Evolutionary conservation across 257 asterid species (phyloP).

Genomic region (Petunia axillaris): DNA sequence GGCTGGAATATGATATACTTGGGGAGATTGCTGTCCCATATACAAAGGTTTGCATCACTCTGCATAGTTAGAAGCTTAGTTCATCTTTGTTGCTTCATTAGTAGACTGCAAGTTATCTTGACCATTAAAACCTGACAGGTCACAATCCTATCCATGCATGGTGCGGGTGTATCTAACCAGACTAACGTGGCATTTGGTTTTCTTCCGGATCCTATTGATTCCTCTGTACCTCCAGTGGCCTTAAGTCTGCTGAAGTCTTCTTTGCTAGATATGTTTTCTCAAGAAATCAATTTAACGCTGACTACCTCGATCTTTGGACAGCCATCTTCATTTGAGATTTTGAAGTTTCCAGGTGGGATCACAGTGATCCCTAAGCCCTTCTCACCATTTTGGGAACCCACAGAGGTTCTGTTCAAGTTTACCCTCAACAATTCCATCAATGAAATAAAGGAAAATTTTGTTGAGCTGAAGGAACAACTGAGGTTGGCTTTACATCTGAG

Average conservation of each 20-base stretch:
- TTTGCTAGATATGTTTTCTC: slow-evolving; percentile 67
- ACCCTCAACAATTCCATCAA: slow-evolving; percentile 71
- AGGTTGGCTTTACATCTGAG: slow-evolving; percentile 59
- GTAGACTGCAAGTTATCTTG: background rate
- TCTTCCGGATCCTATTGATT: slow-evolving; percentile 59
- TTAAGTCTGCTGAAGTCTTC: slow-evolving; percentile 59
- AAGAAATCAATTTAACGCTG: slow-evolving; percentile 63
- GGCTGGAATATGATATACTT: slow-evolving; percentile 70
- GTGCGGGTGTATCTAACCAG: slow-evolving; percentile 55
- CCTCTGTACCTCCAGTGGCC: slow-evolving; percentile 47
- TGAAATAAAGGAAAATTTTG: slow-evolving; percentile 66
- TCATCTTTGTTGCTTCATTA: background rate
- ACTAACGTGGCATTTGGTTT: slow-evolving; percentile 73
- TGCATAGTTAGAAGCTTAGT: background rate
- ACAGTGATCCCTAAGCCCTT: slow-evolving; percentile 56
- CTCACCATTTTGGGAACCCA: slow-evolving; percentile 30
- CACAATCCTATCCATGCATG: slow-evolving; percentile 72
- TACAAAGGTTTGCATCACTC: slow-evolving; percentile 60
- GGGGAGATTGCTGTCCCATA: slow-evolving; percentile 75
- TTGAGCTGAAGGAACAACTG: slow-evolving; percentile 67
- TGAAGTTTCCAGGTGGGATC: slow-evolving; percentile 79
- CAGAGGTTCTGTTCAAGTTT: slow-evolving; percentile 62
- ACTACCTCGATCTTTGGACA: slow-evolving; percentile 65
- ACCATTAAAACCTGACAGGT: slow-evolving; percentile 45
- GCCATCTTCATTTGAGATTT: slow-evolving; percentile 71